Evolutionary conservation across 345 rosid species (phyloP).

Genomic region (Aquilaria yunnanensis): DNA sequence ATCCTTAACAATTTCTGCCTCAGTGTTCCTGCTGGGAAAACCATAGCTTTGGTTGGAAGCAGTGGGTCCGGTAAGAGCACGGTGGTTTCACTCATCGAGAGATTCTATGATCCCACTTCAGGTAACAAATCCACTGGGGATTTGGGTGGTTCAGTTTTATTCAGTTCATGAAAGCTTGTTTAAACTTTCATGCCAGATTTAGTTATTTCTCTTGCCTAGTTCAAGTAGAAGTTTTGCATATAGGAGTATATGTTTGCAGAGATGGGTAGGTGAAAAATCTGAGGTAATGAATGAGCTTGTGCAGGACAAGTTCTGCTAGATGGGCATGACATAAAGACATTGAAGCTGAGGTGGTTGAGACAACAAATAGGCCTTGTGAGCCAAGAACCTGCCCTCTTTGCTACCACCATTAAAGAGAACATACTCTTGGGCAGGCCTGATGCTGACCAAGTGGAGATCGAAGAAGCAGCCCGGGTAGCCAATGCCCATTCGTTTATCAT

Average conservation of each 20-base stretch:
- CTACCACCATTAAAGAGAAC: constrained; percentile 91
- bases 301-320: constrained; percentile 87
- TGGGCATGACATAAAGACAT: constrained; percentile 75
- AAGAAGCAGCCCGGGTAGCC: constrained; percentile 96
- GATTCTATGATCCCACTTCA: constrained; percentile 89
- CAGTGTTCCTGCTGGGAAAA: constrained; percentile 90
- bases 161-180: too few species aligned
- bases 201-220: too few species aligned
- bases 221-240: too few species aligned
- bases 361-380: constrained; percentile 97
- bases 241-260: too few species aligned
- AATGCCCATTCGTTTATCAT: constrained; percentile 92
- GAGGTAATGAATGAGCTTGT: constrained; percentile 3
- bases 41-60: constrained; percentile 96
- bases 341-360: constrained; percentile 86
- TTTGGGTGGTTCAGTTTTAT: too few species aligned
- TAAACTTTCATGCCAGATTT: constrained; percentile 1
- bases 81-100: constrained; percentile 85
- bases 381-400: constrained; percentile 95
- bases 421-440: constrained; percentile 89
- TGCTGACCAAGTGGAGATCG: constrained; percentile 68
- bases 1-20: constrained; percentile 71
- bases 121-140: constrained; percentile 29
- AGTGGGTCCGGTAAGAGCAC: constrained; percentile 99
- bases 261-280: not conserved